Conservation (phyloP, 441 rosid genomes). For the Corymbia calophylla region DNA sequence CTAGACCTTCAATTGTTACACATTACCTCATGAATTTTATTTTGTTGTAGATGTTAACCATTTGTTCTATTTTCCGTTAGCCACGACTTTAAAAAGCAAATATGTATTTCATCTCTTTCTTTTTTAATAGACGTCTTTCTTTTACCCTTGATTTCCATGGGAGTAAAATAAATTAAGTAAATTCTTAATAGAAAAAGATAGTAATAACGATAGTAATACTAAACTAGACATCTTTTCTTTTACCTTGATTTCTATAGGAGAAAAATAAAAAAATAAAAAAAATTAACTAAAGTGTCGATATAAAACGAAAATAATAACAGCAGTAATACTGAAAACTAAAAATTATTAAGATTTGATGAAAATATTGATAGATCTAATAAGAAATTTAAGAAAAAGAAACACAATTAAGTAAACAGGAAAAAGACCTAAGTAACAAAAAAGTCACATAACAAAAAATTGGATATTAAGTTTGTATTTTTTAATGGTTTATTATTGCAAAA, state of each 20-base stretch:
- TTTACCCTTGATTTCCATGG: neutral
- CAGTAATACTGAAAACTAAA: neutral
- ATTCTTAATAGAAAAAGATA: neutral
- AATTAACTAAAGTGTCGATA: neutral
- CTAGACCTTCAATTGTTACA: neutral
- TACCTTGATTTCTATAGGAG: neutral
- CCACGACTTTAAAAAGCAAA: neutral
- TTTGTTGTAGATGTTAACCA: neutral
- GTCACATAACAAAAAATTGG: neutral
- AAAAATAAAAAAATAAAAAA: too few species aligned
- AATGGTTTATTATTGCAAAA: too few species aligned
- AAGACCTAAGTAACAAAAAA: neutral
- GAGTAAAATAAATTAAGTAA: neutral
- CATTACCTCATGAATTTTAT: neutral
- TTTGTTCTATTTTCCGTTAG: neutral
- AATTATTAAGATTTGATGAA: neutral
- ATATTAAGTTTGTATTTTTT: neutral
- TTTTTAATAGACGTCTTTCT: neutral
- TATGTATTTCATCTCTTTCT: neutral
- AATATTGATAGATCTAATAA: neutral
- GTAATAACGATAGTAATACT: neutral
- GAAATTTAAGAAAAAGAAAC: neutral
- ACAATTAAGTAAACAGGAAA: neutral
- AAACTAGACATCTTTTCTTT: neutral
- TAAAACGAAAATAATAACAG: neutral